Percentiles rank a stretch among this genome's conserved stretches.
phyloP scores from a whole-genome alignment of 352 stramenopile genomes.

The Globisporangium orthogonon region DNA sequence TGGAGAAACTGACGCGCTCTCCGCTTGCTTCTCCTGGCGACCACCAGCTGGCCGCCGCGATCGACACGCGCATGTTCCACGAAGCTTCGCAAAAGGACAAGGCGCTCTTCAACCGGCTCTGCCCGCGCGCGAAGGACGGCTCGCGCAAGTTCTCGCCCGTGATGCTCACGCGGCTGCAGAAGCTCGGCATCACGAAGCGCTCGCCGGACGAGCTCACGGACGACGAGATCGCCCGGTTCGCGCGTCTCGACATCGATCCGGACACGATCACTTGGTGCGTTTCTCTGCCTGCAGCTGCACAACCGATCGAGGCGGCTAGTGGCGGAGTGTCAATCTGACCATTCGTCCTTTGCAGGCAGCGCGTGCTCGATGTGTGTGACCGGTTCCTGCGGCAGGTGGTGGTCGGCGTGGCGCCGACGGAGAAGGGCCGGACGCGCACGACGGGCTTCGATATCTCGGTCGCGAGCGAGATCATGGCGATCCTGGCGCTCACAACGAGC shows the following conservation, averaged over 20 bases:
- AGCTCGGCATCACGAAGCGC: constrained; percentile 92
- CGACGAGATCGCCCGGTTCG: constrained; percentile 92
- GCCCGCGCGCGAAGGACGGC: constrained; percentile 77
- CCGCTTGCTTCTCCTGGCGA: background rate
- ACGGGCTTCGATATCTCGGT: constrained; percentile 89
- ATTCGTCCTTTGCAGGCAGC: constrained; percentile 38
- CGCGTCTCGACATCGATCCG: constrained; percentile 94
- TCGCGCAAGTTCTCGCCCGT: constrained; percentile 82
- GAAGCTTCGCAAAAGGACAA: constrained; percentile 86
- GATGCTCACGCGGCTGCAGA: constrained; percentile 92
- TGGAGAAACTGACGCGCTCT: background rate
- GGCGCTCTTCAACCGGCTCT: constrained; percentile 82
- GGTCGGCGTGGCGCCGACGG: constrained; percentile 85
- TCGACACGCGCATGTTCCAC: constrained; percentile 98
- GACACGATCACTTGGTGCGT: constrained; percentile 79
- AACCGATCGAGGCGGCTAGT: too few species aligned
- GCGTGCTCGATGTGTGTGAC: constrained; percentile 97
- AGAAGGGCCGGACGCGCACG: constrained; percentile 82
- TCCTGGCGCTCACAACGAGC: constrained; percentile 93
- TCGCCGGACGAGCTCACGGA: constrained; percentile 91
- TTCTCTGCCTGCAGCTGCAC: too few species aligned
- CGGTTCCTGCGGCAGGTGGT: constrained; percentile 91
- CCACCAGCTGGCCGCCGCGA: constrained; percentile 89
- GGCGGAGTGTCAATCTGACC: background rate
- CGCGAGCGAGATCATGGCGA: constrained; percentile 98